These are phyloP conservation scores for Colletotrichum tropicicola DNA, from an alignment of 2,329 filamentous ascomycete genomes.

Conservation along the genomic window DNA sequence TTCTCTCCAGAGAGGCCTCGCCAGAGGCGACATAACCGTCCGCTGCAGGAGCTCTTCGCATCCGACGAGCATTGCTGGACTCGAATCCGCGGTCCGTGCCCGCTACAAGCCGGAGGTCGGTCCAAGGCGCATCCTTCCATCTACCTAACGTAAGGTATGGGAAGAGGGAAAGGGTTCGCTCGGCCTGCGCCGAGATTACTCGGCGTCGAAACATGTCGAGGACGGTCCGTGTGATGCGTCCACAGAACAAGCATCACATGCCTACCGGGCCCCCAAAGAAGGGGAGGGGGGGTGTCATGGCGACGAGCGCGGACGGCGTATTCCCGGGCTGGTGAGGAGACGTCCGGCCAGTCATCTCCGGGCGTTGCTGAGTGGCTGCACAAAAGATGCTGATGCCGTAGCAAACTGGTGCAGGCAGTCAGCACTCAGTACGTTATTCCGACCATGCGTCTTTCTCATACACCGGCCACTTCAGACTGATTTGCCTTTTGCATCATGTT, in stretches of 20 bases:
- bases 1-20: too few relatives aligned
- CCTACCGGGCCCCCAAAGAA: background rate
- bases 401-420: too few relatives aligned
- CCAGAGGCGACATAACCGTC: background rate
- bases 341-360: slow-evolving; percentile 3
- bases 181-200: slow-evolving; percentile 22
- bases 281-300: slow-evolving; percentile 3
- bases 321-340: background rate
- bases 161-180: slow-evolving; percentile 5
- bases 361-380: too few relatives aligned
- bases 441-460: too few relatives aligned
- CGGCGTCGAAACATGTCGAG: slow-evolving; percentile 20
- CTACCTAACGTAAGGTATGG: background rate
- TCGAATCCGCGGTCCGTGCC: too few relatives aligned
- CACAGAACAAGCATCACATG: slow-evolving; percentile 15
- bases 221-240: slow-evolving; percentile 17
- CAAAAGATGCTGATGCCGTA: too few relatives aligned
- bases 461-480: too few relatives aligned
- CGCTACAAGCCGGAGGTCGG: background rate
- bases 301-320: too few relatives aligned
- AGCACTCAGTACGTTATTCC: too few relatives aligned
- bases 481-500: too few relatives aligned
- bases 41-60: too few relatives aligned
- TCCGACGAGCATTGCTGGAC: too few relatives aligned
- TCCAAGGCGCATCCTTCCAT: background rate